Percentiles rank a stretch among this genome's conserved stretches.
phyloP scores from a whole-genome alignment of 108 stramenopile species.

The Cyclotella sp. region DNA sequence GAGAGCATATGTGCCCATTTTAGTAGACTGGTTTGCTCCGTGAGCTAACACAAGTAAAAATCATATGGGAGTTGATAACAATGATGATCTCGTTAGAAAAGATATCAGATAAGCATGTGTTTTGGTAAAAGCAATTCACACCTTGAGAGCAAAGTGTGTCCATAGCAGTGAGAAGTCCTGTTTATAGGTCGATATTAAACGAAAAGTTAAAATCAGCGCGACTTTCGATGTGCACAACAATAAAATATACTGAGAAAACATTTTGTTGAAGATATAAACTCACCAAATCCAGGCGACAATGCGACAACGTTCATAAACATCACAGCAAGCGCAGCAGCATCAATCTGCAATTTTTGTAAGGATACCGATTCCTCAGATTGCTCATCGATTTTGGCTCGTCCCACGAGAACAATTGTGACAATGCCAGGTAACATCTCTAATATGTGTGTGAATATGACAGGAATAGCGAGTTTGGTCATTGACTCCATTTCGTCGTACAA shows the following conservation, averaged over 20 bases:
- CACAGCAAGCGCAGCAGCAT: slow-evolving; percentile 54
- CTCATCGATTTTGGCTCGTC: slow-evolving; percentile 13
- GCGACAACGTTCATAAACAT: slow-evolving; percentile 48
- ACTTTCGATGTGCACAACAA: too few species aligned
- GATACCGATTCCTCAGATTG: slow-evolving; percentile 5
- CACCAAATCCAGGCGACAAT: slow-evolving; percentile 48
- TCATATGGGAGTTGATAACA: too few species aligned
- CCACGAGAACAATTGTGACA: slow-evolving; percentile 46
- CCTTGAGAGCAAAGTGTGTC: slow-evolving; percentile 52
- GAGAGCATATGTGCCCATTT: slow-evolving; percentile 53
- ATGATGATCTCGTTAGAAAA: not conserved
- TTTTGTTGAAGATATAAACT: too few species aligned
- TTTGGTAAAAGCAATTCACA: not conserved
- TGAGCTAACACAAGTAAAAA: slow-evolving; percentile 14
- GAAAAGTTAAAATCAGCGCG: not conserved
- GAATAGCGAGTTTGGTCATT: slow-evolving; percentile 40
- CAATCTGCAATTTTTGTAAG: slow-evolving; percentile 44
- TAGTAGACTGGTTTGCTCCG: slow-evolving; percentile 45
- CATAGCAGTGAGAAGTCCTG: slow-evolving; percentile 44
- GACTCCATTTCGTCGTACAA: slow-evolving; percentile 37
- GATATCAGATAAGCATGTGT: not conserved
- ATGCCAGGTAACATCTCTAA: slow-evolving; percentile 54
- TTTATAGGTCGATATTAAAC: not conserved
- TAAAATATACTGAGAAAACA: too few species aligned
- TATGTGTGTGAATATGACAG: slow-evolving; percentile 37